These are phyloP conservation scores for Collybia sordida DNA, from an alignment of 768 basidiomycete genomes.

Conservation along the genomic window DNA sequence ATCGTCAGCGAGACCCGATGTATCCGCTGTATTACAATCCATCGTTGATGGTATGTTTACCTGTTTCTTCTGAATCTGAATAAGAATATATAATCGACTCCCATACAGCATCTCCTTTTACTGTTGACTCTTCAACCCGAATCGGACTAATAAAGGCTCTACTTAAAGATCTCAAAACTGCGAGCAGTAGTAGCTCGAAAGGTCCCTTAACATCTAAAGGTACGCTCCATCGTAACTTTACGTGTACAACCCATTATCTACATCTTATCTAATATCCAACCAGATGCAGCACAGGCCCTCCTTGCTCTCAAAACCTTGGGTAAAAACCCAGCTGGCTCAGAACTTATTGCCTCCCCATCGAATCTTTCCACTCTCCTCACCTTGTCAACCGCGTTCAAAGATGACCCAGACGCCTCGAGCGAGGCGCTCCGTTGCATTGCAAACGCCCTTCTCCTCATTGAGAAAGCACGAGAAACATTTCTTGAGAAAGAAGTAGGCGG, in stretches of 20 bases:
- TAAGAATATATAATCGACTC: background rate
- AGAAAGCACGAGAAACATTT: conserved; percentile 57
- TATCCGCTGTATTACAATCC: conserved; percentile 46
- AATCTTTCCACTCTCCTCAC: conserved; percentile 60
- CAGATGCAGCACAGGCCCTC: conserved; percentile 70
- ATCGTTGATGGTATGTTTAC: conserved; percentile 52
- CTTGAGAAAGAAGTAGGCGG: conserved; percentile 61
- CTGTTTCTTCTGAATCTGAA: conserved; percentile 2
- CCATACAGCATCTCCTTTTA: conserved; percentile 39
- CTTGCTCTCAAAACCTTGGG: conserved; percentile 75
- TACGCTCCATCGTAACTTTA: too few relatives aligned
- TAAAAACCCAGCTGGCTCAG: conserved; percentile 67
- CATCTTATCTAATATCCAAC: background rate
- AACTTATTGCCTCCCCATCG: conserved; percentile 49
- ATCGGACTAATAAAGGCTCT: conserved; percentile 56
- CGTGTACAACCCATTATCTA: background rate
- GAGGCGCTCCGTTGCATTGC: conserved; percentile 79
- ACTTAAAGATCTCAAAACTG: conserved; percentile 55
- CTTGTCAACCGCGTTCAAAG: conserved; percentile 52
- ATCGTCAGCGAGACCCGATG: conserved; percentile 44
- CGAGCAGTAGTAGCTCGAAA: conserved; percentile 32
- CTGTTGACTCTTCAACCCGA: conserved; percentile 48
- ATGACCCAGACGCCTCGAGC: conserved; percentile 55
- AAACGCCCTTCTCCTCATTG: conserved; percentile 74
- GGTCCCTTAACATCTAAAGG: conserved; percentile 56